Percentiles rank a stretch among this genome's conserved stretches.
These are phyloP conservation scores for Nelumbo lutea DNA, from an alignment of 164 flowering plant genomes.

Conservation along the genomic window DNA sequence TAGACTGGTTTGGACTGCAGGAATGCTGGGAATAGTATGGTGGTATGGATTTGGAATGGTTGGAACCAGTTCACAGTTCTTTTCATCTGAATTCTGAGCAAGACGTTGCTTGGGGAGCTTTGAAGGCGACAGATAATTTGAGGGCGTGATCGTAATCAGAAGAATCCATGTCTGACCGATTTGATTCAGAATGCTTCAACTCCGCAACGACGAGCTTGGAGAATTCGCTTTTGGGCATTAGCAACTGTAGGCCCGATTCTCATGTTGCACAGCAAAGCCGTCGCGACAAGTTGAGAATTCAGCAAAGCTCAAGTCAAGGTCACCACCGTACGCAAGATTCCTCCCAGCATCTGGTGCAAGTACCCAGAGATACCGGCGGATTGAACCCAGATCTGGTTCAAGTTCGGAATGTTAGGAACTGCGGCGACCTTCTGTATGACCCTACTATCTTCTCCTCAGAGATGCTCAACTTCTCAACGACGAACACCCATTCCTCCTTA, in stretches of 20 bases:
- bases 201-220: slow-evolving; percentile 7
- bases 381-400: slow-evolving; percentile 25
- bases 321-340: slow-evolving; percentile 17
- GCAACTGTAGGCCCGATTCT: slow-evolving; percentile 37
- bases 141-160: neutral
- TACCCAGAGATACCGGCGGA: slow-evolving; percentile 10
- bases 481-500: slow-evolving; percentile 11
- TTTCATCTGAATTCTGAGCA: too few relatives aligned
- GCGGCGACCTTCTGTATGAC: slow-evolving; percentile 22
- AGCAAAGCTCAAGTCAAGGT: slow-evolving; percentile 10
- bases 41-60: too few relatives aligned
- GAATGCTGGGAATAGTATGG: too few relatives aligned
- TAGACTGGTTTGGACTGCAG: too few relatives aligned
- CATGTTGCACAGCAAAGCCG: slow-evolving; percentile 80
- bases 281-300: slow-evolving; percentile 60
- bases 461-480: slow-evolving; percentile 24
- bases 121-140: neutral
- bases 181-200: slow-evolving; percentile 12
- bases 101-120: neutral
- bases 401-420: slow-evolving; percentile 20
- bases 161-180: slow-evolving; percentile 19
- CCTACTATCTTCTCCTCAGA: slow-evolving; percentile 27
- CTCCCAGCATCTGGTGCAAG: slow-evolving; percentile 18
- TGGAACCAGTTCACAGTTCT: too few relatives aligned
- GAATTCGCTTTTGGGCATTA: slow-evolving; percentile 30